Conservation (phyloP, 2,329 filamentous ascomycete genomes). For the Fusarium sublunatum region DNA sequence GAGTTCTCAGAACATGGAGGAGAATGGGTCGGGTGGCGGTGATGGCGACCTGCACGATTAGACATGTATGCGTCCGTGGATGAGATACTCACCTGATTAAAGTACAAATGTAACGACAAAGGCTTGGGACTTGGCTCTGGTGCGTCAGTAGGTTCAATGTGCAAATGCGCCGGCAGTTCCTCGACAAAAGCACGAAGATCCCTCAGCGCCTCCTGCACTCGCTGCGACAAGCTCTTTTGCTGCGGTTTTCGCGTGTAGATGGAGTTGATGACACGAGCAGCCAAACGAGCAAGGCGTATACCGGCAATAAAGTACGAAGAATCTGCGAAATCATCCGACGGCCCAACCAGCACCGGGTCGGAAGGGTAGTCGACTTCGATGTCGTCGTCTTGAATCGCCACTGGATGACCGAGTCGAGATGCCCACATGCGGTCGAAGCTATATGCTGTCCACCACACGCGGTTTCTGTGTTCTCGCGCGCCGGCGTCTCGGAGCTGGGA, state of each 20-base stretch:
- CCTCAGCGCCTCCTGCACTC: conserved; percentile 49
- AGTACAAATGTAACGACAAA: conserved; percentile 51
- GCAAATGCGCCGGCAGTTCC: conserved; percentile 47
- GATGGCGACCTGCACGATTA: conserved; percentile 47
- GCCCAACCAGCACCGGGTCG: conserved; percentile 43
- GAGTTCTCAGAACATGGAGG: conserved; percentile 49
- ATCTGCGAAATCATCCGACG: conserved; percentile 50
- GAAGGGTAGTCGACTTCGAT: conserved; percentile 59
- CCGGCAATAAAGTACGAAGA: conserved; percentile 50
- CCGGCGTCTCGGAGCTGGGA: conserved; percentile 54
- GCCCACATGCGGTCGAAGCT: conserved; percentile 61
- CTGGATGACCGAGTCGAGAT: conserved; percentile 60
- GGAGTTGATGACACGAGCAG: conserved; percentile 45
- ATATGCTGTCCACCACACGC: conserved; percentile 59
- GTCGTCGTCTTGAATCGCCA: conserved; percentile 61
- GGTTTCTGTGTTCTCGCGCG: conserved; percentile 53
- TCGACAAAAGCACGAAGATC: conserved; percentile 49
- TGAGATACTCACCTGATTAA: conserved; percentile 43
- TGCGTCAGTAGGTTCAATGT: conserved; percentile 44
- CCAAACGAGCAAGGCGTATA: conserved; percentile 53
- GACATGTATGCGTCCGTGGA: rapidly evolving
- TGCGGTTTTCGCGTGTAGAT: conserved; percentile 49
- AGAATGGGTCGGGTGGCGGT: conserved; percentile 51
- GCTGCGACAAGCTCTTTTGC: conserved; percentile 47
- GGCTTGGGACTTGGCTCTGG: conserved; percentile 42